Evolutionary conservation across 768 basidiomycete genomes (phyloP).

Genomic region (Lactarius sp.): DNA sequence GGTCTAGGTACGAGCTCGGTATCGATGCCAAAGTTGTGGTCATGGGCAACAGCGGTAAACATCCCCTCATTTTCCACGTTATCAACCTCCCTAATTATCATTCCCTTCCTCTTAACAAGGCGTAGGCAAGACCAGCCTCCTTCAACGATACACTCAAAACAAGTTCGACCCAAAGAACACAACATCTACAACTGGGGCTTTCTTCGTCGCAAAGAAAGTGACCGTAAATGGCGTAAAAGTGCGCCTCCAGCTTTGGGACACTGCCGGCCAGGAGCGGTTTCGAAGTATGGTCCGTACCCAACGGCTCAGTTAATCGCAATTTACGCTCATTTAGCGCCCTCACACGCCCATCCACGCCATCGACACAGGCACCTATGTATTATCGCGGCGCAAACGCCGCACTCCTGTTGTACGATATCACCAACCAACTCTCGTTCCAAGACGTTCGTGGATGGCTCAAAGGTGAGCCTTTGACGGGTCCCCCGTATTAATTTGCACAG

Average conservation of each 20-base stretch:
- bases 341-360: conserved; percentile 18
- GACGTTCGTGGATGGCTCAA: conserved; percentile 91
- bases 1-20: conserved; percentile 72
- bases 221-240: conserved; percentile 81
- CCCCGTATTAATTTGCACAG: neutral
- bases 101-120: conserved; percentile 39
- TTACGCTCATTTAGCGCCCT: conserved; percentile 12
- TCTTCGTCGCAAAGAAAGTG: conserved; percentile 92
- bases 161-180: conserved; percentile 85
- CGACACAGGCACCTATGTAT: conserved; percentile 83
- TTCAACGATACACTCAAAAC: conserved; percentile 87
- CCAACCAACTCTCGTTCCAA: conserved; percentile 81
- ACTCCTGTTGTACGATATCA: conserved; percentile 92
- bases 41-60: conserved; percentile 74
- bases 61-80: conserved; percentile 2
- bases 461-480: conserved; percentile 44
- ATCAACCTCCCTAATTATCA: neutral
- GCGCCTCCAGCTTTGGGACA: conserved; percentile 86
- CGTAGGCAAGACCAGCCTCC: conserved; percentile 89
- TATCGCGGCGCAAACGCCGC: conserved; percentile 95
- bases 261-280: conserved; percentile 91
- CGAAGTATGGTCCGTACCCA: conserved; percentile 68
- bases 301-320: conserved; percentile 19
- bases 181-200: conserved; percentile 87
- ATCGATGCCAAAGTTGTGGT: conserved; percentile 95